Percentiles rank a stretch among this genome's conserved stretches.
phyloP scores from a whole-genome alignment of 2,329 filamentous ascomycete species.

The Fulvia fulva region DNA sequence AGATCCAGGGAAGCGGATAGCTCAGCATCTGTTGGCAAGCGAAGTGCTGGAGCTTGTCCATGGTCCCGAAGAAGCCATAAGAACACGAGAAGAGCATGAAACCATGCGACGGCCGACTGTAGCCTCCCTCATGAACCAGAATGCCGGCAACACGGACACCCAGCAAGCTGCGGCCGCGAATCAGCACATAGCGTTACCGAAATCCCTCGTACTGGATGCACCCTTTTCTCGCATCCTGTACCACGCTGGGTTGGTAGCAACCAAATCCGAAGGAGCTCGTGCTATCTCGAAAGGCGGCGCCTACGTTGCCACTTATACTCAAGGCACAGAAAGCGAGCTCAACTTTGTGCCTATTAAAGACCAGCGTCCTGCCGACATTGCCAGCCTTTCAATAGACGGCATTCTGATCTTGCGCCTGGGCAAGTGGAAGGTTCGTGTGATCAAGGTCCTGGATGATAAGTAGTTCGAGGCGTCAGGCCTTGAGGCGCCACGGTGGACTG shows the following conservation, averaged over 20 bases:
- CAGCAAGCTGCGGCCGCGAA: conserved; percentile 9
- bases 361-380: conserved; percentile 56
- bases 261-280: conserved; percentile 30
- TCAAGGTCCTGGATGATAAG: conserved; percentile 53
- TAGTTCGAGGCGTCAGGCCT: conserved; percentile 47
- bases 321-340: conserved; percentile 44
- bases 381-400: conserved; percentile 56
- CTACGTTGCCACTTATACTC: conserved; percentile 36
- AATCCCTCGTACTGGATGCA: conserved; percentile 25
- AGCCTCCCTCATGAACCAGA: conserved; percentile 11
- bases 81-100: conserved; percentile 57
- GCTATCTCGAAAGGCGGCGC: conserved; percentile 32
- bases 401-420: conserved; percentile 55
- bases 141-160: background rate
- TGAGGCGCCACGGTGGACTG: conserved; percentile 50
- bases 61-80: conserved; percentile 59
- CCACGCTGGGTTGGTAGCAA: conserved; percentile 30
- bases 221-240: conserved; percentile 31
- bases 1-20: conserved; percentile 67
- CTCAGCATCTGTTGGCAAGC: conserved; percentile 77
- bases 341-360: conserved; percentile 60
- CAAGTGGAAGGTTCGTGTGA: conserved; percentile 58
- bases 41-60: conserved; percentile 82
- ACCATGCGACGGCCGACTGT: conserved; percentile 37
- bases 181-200: conserved; percentile 28